Evolutionary conservation across 1,284 basidiomycete genomes (phyloP).

Genomic region (Fomitiporia mediterranea): DNA sequence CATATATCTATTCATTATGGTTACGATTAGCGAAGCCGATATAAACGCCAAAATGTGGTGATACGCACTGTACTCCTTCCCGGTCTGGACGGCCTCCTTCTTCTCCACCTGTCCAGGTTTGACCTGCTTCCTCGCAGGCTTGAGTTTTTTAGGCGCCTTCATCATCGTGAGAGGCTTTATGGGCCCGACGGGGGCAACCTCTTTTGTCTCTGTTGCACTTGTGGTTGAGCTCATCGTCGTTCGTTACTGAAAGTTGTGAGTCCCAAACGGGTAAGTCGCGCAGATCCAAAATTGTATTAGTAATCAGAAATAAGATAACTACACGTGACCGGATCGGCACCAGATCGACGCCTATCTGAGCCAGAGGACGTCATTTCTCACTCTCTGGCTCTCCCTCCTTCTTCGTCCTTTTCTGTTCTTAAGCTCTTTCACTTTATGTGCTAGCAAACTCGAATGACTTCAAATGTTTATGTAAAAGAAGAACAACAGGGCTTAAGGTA

Average conservation of each 20-base stretch:
- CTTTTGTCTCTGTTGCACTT: not conserved
- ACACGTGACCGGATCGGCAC: not conserved
- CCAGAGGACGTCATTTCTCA: not conserved
- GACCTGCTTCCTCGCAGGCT: constrained; percentile 87
- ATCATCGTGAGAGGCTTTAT: constrained; percentile 13
- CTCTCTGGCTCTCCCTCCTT: not conserved
- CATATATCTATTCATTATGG: constrained; percentile 82
- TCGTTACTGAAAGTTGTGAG: not conserved
- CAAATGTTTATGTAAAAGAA: constrained; percentile 50
- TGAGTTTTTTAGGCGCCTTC: constrained; percentile 45
- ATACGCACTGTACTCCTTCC: constrained; percentile 88
- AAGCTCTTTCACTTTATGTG: not conserved
- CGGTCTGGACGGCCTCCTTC: constrained; percentile 83
- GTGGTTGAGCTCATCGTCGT: constrained; percentile 11
- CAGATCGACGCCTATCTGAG: not conserved
- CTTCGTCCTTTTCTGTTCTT: not conserved
- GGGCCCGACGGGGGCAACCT: not conserved
- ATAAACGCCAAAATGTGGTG: not conserved
- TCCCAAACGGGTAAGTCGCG: not conserved
- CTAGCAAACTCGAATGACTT: constrained; percentile 17
- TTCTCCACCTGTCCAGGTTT: constrained; percentile 86
- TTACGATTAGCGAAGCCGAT: constrained; percentile 16
- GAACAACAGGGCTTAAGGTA: constrained; percentile 74
- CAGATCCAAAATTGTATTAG: not conserved
- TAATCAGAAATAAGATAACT: not conserved